A percentile compares a stretch with the other conserved stretches of the same genome.
Conservation (phyloP, 1,139 yeast genomes). For the Sugiyamaella sp. region DNA sequence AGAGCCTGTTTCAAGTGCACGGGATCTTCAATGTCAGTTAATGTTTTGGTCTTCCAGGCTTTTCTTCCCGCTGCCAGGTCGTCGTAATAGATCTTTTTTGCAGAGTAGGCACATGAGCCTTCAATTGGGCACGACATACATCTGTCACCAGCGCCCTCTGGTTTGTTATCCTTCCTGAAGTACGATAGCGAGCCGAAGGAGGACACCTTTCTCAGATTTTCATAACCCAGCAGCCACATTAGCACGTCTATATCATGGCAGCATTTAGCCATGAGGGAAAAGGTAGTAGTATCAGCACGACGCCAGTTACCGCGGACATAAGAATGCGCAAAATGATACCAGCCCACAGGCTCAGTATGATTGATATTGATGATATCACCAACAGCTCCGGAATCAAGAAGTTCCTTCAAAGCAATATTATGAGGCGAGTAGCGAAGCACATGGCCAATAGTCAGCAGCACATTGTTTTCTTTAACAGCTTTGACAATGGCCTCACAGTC, state of each 20-base stretch:
- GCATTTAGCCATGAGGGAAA: slow-evolving; percentile 39
- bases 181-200: slow-evolving; percentile 36
- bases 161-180: slow-evolving; percentile 35
- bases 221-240: slow-evolving; percentile 35
- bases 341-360: slow-evolving; percentile 40
- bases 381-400: slow-evolving; percentile 32
- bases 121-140: slow-evolving; percentile 34
- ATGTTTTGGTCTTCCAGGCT: slow-evolving; percentile 29
- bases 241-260: slow-evolving; percentile 38
- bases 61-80: slow-evolving; percentile 28
- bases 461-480: slow-evolving; percentile 33
- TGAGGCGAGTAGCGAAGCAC: slow-evolving; percentile 39
- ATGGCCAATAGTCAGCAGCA: slow-evolving; percentile 37
- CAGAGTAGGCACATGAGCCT: slow-evolving; percentile 34
- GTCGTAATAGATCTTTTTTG: slow-evolving; percentile 33
- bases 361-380: slow-evolving; percentile 37
- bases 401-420: slow-evolving; percentile 32
- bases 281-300: slow-evolving; percentile 30
- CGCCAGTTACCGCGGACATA: slow-evolving; percentile 41
- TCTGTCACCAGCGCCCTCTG: slow-evolving; percentile 31
- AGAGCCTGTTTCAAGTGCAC: slow-evolving; percentile 32
- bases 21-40: slow-evolving; percentile 36
- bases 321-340: slow-evolving; percentile 39
- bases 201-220: slow-evolving; percentile 31
- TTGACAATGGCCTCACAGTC: slow-evolving; percentile 34